Evolutionary conservation across 345 rosid species (phyloP).

Genomic region (Citrus unshiu): DNA sequence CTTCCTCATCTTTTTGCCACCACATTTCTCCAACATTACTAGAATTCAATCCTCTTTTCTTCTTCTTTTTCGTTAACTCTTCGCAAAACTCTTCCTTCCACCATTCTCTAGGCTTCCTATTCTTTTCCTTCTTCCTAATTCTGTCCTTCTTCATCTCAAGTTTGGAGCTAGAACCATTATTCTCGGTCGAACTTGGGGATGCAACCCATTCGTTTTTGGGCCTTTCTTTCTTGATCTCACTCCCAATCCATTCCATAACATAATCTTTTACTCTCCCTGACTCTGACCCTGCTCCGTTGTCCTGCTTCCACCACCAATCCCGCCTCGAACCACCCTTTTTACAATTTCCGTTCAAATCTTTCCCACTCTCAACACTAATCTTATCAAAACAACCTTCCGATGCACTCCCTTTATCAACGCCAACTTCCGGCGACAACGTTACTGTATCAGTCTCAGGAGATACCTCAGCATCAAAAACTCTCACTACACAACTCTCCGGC

Average conservation of each 20-base stretch:
- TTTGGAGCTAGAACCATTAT: conserved; percentile 27
- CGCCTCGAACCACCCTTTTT: conserved; percentile 45
- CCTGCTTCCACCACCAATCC: conserved; percentile 87
- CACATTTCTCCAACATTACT: conserved; percentile 49
- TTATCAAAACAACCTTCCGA: conserved; percentile 43
- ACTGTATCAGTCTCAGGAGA: conserved; percentile 28
- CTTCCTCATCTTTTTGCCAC: conserved; percentile 61
- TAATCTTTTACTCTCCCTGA: conserved; percentile 77
- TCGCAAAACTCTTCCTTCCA: conserved; percentile 89
- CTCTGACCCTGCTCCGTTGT: conserved; percentile 49
- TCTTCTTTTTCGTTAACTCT: conserved; percentile 59
- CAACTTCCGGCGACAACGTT: conserved; percentile 35
- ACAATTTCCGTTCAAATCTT: conserved; percentile 26
- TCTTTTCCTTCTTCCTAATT: conserved; percentile 43
- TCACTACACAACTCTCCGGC: conserved; percentile 46
- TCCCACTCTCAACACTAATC: conserved; percentile 40
- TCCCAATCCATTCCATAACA: conserved; percentile 82
- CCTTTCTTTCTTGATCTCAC: conserved; percentile 67
- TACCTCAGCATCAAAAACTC: conserved; percentile 40
- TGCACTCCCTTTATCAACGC: conserved; percentile 42
- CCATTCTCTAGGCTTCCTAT: conserved; percentile 73
- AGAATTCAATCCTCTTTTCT: conserved; percentile 40
- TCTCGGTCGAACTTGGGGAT: conserved; percentile 26
- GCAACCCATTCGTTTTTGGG: conserved; percentile 47
- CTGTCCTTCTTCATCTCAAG: conserved; percentile 41